Evolutionary conservation across 345 rosid genomes (phyloP).

Genomic region (Kandelia obovata): DNA sequence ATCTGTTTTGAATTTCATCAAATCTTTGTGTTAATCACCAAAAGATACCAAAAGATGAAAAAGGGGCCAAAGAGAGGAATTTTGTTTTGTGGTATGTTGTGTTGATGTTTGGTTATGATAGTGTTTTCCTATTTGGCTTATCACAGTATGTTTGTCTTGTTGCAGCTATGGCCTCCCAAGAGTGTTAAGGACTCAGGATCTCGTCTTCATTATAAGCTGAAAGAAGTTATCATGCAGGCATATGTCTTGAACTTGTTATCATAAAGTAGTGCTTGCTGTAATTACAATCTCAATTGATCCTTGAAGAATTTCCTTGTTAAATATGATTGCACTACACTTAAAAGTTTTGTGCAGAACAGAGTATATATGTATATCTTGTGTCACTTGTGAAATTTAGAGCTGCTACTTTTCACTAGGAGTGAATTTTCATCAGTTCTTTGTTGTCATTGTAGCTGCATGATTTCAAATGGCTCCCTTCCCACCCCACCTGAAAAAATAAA

Average conservation of each 20-base stretch:
- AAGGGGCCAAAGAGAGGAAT: too few relatives aligned
- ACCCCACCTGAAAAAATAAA: not conserved
- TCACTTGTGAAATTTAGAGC: too few relatives aligned
- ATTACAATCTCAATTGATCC: not conserved
- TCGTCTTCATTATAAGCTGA: conserved; percentile 70
- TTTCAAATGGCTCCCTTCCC: too few relatives aligned
- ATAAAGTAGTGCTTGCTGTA: not conserved
- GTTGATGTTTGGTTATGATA: not conserved
- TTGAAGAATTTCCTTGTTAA: not conserved
- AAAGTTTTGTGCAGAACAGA: too few relatives aligned
- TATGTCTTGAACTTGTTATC: conserved; percentile 13
- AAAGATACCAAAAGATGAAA: too few relatives aligned
- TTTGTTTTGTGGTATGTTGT: not conserved
- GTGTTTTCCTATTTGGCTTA: not conserved
- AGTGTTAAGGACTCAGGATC: conserved; percentile 91
- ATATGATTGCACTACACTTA: too few relatives aligned
- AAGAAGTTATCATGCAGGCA: conserved; percentile 86
- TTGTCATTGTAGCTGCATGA: too few relatives aligned
- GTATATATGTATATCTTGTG: too few relatives aligned
- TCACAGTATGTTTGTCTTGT: conserved; percentile 18
- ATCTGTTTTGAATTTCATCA: too few relatives aligned
- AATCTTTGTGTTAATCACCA: too few relatives aligned
- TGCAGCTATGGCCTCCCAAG: conserved; percentile 99
- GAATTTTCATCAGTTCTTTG: too few relatives aligned
- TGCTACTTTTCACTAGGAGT: too few relatives aligned